phyloP scores from a whole-genome alignment of 495 filamentous ascomycete genomes.

The Podospora didyma region DNA sequence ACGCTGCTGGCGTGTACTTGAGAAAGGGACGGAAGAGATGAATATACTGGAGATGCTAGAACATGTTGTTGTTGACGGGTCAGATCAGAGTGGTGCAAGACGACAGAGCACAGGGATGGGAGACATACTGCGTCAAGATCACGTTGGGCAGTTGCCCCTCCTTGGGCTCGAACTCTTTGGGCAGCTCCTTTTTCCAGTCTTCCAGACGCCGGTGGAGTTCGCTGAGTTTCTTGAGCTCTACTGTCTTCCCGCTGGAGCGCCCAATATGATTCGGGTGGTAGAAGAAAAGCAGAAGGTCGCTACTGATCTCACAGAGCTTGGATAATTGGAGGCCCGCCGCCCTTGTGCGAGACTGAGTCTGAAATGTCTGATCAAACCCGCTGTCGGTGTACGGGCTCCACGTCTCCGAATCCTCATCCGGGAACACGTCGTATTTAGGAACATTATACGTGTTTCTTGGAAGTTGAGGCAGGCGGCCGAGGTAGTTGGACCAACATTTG shows the following conservation, averaged over 20 bases:
- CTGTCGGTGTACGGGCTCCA: constrained; percentile 91
- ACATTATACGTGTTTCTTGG: constrained; percentile 72
- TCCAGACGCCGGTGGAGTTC: constrained; percentile 89
- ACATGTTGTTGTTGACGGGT: constrained; percentile 69
- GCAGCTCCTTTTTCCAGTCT: constrained; percentile 83
- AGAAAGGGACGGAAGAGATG: constrained; percentile 96
- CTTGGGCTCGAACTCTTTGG: constrained; percentile 81
- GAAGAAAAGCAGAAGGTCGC: constrained; percentile 83
- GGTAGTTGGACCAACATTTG: constrained; percentile 98
- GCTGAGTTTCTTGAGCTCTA: constrained; percentile 89
- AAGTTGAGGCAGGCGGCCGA: constrained; percentile 87
- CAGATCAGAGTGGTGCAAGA: constrained; percentile 16
- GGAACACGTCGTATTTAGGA: constrained; percentile 88
- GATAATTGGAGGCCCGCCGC: constrained; percentile 80
- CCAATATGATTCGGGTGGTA: constrained; percentile 72
- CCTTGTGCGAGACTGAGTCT: constrained; percentile 79
- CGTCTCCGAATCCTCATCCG: constrained; percentile 74
- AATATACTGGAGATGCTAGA: constrained; percentile 93
- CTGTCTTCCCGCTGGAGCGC: constrained; percentile 52
- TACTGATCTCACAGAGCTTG: constrained; percentile 85
- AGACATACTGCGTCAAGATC: constrained; percentile 91
- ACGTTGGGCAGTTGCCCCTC: constrained; percentile 86
- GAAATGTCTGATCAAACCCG: constrained; percentile 62
- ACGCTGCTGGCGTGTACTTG: constrained; percentile 75
- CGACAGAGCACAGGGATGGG: not conserved